These are phyloP conservation scores for Fusarium globosum DNA, from an alignment of 2,329 filamentous ascomycete species.

Conservation along the genomic window DNA sequence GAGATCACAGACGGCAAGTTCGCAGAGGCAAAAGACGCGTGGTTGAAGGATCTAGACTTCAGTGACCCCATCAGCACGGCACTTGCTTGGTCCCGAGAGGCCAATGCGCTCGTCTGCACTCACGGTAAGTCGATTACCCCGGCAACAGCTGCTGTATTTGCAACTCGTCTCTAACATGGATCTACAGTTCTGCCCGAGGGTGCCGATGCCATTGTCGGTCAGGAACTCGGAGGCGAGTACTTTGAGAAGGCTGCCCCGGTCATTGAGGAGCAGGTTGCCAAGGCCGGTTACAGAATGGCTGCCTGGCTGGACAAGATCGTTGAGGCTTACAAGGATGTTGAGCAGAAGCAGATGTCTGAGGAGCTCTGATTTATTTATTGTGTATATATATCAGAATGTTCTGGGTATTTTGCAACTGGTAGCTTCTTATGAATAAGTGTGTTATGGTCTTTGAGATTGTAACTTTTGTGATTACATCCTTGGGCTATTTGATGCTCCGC, in stretches of 20 bases:
- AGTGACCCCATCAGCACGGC: constrained; percentile 65
- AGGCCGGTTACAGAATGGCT: constrained; percentile 75
- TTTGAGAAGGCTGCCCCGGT: constrained; percentile 72
- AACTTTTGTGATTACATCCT: not conserved
- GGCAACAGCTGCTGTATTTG: not conserved
- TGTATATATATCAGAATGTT: not conserved
- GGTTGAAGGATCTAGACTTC: constrained; percentile 69
- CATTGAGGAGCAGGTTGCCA: constrained; percentile 74
- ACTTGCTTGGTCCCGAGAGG: constrained; percentile 72
- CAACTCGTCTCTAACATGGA: constrained; percentile 36
- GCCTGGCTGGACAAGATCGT: constrained; percentile 74
- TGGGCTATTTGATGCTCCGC: not conserved
- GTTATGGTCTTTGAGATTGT: not conserved
- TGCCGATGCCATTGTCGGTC: constrained; percentile 64
- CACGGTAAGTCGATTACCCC: constrained; percentile 59
- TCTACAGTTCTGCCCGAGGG: constrained; percentile 70
- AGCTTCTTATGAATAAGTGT: not conserved
- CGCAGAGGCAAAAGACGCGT: constrained; percentile 58
- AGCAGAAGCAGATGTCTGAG: constrained; percentile 38
- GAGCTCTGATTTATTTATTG: constrained; percentile 45
- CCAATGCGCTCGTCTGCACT: constrained; percentile 71
- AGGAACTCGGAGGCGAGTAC: constrained; percentile 72
- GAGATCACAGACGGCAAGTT: constrained; percentile 69
- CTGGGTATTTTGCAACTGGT: not conserved
- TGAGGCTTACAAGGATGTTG: constrained; percentile 47